Percentiles rank a stretch among this genome's conserved stretches.
phyloP scores from a whole-genome alignment of 805 yeast species.

The Zygoascus ofunaensis region DNA sequence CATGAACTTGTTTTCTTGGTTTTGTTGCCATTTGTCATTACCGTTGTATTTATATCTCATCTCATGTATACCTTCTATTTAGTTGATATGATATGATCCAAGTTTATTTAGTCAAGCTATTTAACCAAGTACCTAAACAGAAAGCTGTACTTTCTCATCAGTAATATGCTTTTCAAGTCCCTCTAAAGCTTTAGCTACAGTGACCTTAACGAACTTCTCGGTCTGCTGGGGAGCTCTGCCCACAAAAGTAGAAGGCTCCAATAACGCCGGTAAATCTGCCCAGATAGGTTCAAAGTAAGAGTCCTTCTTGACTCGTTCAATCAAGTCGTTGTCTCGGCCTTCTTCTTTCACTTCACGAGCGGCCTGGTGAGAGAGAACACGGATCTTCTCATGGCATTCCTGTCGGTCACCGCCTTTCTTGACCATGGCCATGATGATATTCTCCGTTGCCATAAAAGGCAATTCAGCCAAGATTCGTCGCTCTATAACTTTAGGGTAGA shows the following conservation, averaged over 20 bases:
- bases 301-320: slow-evolving; percentile 72
- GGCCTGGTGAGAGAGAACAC: slow-evolving; percentile 95
- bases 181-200: slow-evolving; percentile 73
- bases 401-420: slow-evolving; percentile 96
- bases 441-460: slow-evolving; percentile 99
- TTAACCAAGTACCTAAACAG: slow-evolving; percentile 42
- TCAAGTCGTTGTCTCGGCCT: slow-evolving; percentile 97
- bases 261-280: slow-evolving; percentile 65
- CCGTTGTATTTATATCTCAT: too few relatives aligned
- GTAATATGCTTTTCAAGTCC: slow-evolving; percentile 54
- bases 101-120: background rate
- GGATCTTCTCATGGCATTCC: slow-evolving; percentile 94
- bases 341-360: slow-evolving; percentile 94
- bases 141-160: slow-evolving; percentile 63
- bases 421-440: slow-evolving; percentile 99
- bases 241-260: slow-evolving; percentile 89
- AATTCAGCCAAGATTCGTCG: slow-evolving; percentile 89
- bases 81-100: too few relatives aligned
- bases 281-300: slow-evolving; percentile 84
- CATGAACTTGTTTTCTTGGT: too few relatives aligned
- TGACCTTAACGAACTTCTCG: slow-evolving; percentile 77
- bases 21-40: too few relatives aligned
- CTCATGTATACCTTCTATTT: too few relatives aligned
- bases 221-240: slow-evolving; percentile 99
- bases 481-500: slow-evolving; percentile 96